Evolutionary conservation across 768 basidiomycete genomes (phyloP).

Genomic region (Termitomyces sp.): DNA sequence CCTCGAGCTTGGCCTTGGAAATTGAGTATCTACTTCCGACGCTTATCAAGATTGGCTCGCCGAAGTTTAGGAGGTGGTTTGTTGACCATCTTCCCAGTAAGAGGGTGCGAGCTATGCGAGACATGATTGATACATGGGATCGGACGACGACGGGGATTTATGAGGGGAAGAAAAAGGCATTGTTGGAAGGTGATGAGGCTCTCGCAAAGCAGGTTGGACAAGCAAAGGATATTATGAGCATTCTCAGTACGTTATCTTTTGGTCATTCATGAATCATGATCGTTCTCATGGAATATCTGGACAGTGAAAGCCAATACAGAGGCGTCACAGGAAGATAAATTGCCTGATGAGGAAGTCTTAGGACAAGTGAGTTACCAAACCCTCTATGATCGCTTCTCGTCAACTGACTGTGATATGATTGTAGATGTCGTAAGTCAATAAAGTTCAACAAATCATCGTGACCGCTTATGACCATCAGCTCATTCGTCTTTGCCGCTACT

Average conservation of each 20-base stretch:
- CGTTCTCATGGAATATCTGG: too few species aligned
- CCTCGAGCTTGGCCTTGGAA: neutral
- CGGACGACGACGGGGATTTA: constrained; percentile 5
- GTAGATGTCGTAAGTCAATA: constrained; percentile 19
- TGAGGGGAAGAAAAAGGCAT: constrained; percentile 8
- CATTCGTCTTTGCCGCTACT: constrained; percentile 29
- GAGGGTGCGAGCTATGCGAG: neutral
- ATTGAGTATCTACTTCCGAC: constrained; percentile 1
- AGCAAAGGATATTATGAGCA: too few species aligned
- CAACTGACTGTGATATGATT: neutral
- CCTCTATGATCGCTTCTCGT: neutral
- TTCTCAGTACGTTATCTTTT: constrained; percentile 8
- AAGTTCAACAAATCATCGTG: too few species aligned
- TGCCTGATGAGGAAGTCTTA: too few species aligned
- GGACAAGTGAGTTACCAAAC: constrained; percentile 13
- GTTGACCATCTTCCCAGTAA: constrained; percentile 7
- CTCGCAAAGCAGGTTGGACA: constrained; percentile 5
- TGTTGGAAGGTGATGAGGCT: constrained; percentile 9
- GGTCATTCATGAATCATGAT: too few species aligned
- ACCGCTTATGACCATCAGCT: too few species aligned
- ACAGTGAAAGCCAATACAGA: too few species aligned
- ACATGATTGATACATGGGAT: constrained; percentile 9
- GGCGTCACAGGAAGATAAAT: constrained; percentile 23
- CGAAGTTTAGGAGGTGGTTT: constrained; percentile 10
- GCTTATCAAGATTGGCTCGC: constrained; percentile 10